These are phyloP conservation scores for Eragrostis tef DNA, from an alignment of 202 grass and related monocot species.

Conservation along the genomic window DNA sequence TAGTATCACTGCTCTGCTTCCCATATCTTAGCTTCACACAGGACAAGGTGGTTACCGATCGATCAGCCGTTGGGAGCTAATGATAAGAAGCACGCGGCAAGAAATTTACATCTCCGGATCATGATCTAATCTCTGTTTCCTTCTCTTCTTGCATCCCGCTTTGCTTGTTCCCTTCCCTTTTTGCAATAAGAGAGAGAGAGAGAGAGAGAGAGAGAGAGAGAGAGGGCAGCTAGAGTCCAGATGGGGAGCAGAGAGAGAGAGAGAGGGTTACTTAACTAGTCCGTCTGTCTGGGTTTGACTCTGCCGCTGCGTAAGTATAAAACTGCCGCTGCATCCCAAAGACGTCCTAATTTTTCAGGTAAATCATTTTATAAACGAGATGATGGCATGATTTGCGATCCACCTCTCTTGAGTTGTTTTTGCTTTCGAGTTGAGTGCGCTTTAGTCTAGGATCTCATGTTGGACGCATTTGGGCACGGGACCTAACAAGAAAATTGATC, in stretches of 20 bases:
- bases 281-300: constrained; percentile 46
- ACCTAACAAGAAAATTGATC: neutral
- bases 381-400: constrained; percentile 27
- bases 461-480: constrained; percentile 25
- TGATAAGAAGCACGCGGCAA: neutral
- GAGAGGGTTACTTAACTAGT: neutral
- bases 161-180: constrained; percentile 9
- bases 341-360: constrained; percentile 39
- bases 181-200: neutral
- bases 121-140: constrained; percentile 1
- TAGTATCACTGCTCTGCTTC: constrained; percentile 17
- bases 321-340: neutral
- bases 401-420: neutral
- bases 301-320: constrained; percentile 23
- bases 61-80: constrained; percentile 11
- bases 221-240: neutral
- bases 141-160: neutral
- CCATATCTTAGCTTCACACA: constrained; percentile 48
- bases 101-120: constrained; percentile 26
- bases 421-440: constrained; percentile 12
- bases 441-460: constrained; percentile 1
- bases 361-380: constrained; percentile 16
- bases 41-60: constrained; percentile 6
- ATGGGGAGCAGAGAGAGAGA: neutral
- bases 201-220: too few relatives aligned